phyloP scores from a whole-genome alignment of 768 basidiomycete genomes.

The Leucocoprinus leucothites region DNA sequence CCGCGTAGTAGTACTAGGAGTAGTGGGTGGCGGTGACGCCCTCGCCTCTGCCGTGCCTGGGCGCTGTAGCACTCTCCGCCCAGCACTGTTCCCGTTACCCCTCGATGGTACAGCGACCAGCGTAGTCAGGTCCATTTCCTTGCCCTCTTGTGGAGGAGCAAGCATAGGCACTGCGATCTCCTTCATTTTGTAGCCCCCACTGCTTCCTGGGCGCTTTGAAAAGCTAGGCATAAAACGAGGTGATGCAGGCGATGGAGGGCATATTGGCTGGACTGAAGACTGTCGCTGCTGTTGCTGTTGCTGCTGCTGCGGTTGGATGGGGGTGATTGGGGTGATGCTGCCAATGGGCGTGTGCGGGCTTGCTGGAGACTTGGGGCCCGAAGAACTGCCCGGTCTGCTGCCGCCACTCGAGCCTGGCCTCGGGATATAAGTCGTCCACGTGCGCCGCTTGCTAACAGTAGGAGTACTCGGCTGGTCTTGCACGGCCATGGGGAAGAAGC shows the following conservation, averaged over 20 bases:
- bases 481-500: too few relatives aligned
- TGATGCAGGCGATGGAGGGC: not conserved
- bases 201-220: slow-evolving; percentile 13
- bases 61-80: not conserved
- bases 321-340: too few relatives aligned
- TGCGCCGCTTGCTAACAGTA: slow-evolving; percentile 23
- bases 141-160: slow-evolving; percentile 26
- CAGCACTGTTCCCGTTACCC: not conserved
- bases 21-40: slow-evolving; percentile 19
- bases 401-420: slow-evolving; percentile 29
- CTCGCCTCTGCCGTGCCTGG: not conserved
- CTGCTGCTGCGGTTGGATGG: too few relatives aligned
- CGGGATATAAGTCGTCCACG: slow-evolving; percentile 36
- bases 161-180: slow-evolving; percentile 18
- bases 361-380: slow-evolving; percentile 12
- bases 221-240: slow-evolving; percentile 13
- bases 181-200: slow-evolving; percentile 11
- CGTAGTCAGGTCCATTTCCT: slow-evolving; percentile 19
- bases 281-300: not conserved
- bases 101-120: not conserved
- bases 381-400: slow-evolving; percentile 1
- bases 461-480: not conserved
- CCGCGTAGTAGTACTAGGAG: slow-evolving; percentile 27
- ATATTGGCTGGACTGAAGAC: not conserved
- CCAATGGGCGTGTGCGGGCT: too few relatives aligned